These are phyloP conservation scores for Aquilaria agallochum DNA, from an alignment of 441 rosid genomes.

Conservation along the genomic window DNA sequence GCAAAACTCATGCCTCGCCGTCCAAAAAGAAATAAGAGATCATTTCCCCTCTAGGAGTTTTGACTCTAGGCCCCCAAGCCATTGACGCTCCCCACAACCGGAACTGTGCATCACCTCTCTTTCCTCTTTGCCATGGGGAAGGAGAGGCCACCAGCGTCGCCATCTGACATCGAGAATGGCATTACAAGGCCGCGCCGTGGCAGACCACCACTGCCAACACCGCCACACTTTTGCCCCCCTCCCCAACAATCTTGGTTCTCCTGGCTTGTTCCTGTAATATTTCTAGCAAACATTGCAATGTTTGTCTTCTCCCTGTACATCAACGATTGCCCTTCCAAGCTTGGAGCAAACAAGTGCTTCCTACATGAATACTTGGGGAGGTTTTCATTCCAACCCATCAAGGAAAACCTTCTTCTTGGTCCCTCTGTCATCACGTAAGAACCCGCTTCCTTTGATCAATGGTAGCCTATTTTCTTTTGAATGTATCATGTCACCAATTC, in stretches of 20 bases:
- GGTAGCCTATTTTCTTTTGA: too few relatives aligned
- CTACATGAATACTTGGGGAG: conserved; percentile 44
- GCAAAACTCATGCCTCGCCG: conserved; percentile 11
- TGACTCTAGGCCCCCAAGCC: not conserved
- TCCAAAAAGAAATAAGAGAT: not conserved
- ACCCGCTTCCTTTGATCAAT: too few relatives aligned
- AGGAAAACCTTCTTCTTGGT: conserved; percentile 61
- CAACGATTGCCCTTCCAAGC: conserved; percentile 58
- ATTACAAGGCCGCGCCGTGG: not conserved
- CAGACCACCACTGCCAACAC: conserved; percentile 17
- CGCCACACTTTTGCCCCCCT: conserved; percentile 27
- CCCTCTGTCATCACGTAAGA: conserved; percentile 64
- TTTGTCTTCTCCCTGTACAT: conserved; percentile 58
- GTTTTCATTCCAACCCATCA: conserved; percentile 62
- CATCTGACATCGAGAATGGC: conserved; percentile 22
- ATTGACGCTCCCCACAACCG: not conserved
- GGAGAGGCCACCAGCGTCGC: conserved; percentile 10
- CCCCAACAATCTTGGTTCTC: conserved; percentile 42
- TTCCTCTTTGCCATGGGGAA: conserved; percentile 27
- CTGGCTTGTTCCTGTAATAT: conserved; percentile 64
- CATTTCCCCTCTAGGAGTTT: not conserved
- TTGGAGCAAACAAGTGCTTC: conserved; percentile 34
- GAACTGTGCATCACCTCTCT: not conserved
- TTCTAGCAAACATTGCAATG: conserved; percentile 32
- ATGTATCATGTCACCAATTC: too few relatives aligned